Conservation (phyloP, 768 basidiomycete species). For the Tricholomella constricta region DNA sequence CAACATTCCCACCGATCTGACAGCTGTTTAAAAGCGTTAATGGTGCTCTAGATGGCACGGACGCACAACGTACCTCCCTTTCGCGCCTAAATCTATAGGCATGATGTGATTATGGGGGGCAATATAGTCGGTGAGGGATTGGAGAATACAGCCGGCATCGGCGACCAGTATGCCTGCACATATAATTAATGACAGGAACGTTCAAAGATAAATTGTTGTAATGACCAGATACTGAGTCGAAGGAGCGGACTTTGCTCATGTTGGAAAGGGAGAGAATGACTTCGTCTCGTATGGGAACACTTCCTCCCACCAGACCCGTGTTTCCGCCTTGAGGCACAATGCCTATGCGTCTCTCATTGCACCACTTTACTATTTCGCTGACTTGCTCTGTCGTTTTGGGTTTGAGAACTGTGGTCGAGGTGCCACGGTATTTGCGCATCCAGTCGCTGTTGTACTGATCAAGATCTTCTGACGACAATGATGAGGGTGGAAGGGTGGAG, state of each 20-base stretch:
- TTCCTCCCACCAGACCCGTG: conserved; percentile 95
- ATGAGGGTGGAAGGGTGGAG: conserved; percentile 59
- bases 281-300: conserved; percentile 87
- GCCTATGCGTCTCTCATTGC: conserved; percentile 77
- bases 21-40: conserved; percentile 53
- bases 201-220: conserved; percentile 17
- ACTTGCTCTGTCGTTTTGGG: conserved; percentile 89
- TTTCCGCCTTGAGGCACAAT: conserved; percentile 98
- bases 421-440: conserved; percentile 95
- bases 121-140: conserved; percentile 84
- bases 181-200: conserved; percentile 7
- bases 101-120: conserved; percentile 91
- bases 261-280: conserved; percentile 82
- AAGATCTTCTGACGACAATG: conserved; percentile 63
- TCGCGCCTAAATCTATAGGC: conserved; percentile 94
- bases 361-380: conserved; percentile 85
- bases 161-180: conserved; percentile 80
- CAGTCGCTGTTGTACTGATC: conserved; percentile 85
- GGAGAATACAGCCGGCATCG: conserved; percentile 93
- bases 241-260: conserved; percentile 80
- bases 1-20: conserved; percentile 96
- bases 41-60: not conserved
- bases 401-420: conserved; percentile 81
- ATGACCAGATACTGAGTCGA: conserved; percentile 81
- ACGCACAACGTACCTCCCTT: conserved; percentile 70